These are phyloP conservation scores for Neurospora sp. DNA, from an alignment of 2,329 filamentous ascomycete species.

Conservation along the genomic window DNA sequence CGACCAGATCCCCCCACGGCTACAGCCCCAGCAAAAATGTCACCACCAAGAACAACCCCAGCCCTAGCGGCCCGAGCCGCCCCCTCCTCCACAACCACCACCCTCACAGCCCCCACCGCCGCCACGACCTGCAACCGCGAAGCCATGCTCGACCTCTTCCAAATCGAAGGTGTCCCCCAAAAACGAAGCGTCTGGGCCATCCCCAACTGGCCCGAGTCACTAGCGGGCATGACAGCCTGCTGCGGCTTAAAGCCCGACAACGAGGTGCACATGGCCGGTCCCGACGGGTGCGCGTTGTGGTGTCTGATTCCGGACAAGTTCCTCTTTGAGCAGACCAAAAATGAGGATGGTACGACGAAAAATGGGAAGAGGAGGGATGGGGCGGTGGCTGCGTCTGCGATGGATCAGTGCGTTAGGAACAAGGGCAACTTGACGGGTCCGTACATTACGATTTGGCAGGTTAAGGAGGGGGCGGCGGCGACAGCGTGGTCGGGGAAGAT, in stretches of 20 bases:
- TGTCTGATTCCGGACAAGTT: neutral
- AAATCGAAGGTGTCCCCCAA: neutral
- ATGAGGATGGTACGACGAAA: neutral
- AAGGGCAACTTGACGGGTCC: neutral
- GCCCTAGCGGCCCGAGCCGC: neutral
- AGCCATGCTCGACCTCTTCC: neutral
- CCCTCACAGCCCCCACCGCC: neutral
- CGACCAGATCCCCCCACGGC: no score
- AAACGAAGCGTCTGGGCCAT: neutral
- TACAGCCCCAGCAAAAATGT: neutral
- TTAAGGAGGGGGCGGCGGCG: neutral
- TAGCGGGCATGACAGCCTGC: neutral
- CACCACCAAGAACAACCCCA: neutral
- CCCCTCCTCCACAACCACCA: neutral
- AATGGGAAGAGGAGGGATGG: neutral
- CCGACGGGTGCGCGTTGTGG: neutral
- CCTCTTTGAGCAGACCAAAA: neutral
- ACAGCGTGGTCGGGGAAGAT: neutral
- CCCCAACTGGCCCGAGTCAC: neutral
- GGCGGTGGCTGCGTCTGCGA: neutral
- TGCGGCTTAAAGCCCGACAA: neutral
- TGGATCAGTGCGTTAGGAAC: neutral
- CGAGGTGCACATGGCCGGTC: neutral
- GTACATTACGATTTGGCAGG: neutral
- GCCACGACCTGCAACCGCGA: neutral